These are phyloP conservation scores for Mycena leptocephala DNA, from an alignment of 768 basidiomycete genomes.

Conservation along the genomic window DNA sequence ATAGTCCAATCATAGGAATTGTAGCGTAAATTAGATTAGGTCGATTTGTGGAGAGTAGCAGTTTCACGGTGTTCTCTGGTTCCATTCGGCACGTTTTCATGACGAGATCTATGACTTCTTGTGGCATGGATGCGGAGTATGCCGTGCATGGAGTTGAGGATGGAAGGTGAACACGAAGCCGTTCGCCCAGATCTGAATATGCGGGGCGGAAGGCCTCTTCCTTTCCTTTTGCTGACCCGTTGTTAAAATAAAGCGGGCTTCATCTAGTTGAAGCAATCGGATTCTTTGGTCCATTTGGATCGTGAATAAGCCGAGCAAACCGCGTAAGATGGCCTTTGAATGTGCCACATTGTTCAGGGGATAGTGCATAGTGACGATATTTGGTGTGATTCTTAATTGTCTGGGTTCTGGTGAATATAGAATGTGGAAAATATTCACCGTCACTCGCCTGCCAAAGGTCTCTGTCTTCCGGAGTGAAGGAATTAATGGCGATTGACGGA, in stretches of 20 bases:
- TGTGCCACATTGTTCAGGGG: slow-evolving; percentile 26
- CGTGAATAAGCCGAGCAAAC: not conserved
- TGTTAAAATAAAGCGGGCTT: slow-evolving; percentile 35
- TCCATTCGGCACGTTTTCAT: not conserved
- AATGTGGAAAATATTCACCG: not conserved
- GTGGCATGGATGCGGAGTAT: not conserved
- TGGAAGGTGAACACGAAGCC: not conserved
- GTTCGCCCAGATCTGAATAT: not conserved
- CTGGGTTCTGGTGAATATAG: not conserved
- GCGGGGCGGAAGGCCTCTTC: not conserved
- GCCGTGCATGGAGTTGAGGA: not conserved
- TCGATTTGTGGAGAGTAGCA: not conserved
- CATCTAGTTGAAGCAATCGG: slow-evolving; percentile 29
- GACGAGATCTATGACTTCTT: not conserved
- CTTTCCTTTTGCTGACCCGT: slow-evolving; percentile 13
- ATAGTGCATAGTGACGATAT: slow-evolving; percentile 19
- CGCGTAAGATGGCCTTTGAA: slow-evolving; percentile 34
- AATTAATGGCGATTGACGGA: slow-evolving; percentile 42
- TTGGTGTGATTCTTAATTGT: not conserved
- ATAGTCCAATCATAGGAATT: not conserved
- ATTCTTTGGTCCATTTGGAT: slow-evolving; percentile 18
- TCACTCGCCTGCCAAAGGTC: not conserved
- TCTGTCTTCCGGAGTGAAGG: slow-evolving; percentile 25
- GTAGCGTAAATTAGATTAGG: not conserved
- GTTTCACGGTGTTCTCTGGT: not conserved